Evolutionary conservation across 257 asterid genomes (phyloP).

Genomic region (Nicotiana benthamiana): DNA sequence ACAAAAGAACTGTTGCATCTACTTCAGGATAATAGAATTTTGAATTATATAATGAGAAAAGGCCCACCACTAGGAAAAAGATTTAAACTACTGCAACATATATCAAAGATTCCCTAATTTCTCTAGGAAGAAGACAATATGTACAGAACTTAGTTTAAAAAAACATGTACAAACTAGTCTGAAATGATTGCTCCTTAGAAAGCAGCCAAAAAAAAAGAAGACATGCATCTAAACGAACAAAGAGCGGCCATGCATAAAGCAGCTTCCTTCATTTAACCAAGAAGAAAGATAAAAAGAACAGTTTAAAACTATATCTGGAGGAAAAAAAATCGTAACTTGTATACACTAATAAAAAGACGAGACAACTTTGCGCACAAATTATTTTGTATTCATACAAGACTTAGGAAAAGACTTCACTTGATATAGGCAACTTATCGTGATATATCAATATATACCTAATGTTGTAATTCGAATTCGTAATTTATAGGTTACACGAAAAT

Average conservation of each 20-base stretch:
- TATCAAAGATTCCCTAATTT: neutral
- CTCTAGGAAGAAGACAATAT: neutral
- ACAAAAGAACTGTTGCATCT: neutral
- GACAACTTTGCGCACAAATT: too few species aligned
- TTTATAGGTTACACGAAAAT: too few species aligned
- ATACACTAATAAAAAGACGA: too few species aligned
- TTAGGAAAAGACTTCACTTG: too few species aligned
- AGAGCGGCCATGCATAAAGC: neutral
- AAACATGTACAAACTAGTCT: neutral
- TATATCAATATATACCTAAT: too few species aligned
- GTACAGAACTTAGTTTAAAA: neutral
- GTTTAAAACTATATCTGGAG: too few species aligned
- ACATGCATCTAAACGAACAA: neutral
- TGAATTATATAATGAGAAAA: neutral
- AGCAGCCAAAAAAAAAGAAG: neutral
- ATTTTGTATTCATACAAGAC: too few species aligned
- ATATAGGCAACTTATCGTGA: too few species aligned
- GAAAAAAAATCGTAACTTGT: neutral
- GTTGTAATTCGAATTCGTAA: too few species aligned
- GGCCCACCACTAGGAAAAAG: neutral
- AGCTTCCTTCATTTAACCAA: neutral
- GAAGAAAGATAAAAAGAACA: neutral
- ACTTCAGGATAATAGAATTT: neutral
- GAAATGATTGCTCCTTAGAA: conserved; percentile 4
- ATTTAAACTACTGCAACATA: neutral